Conservation (phyloP, 768 basidiomycete species). For the Jaapia argillacea region DNA sequence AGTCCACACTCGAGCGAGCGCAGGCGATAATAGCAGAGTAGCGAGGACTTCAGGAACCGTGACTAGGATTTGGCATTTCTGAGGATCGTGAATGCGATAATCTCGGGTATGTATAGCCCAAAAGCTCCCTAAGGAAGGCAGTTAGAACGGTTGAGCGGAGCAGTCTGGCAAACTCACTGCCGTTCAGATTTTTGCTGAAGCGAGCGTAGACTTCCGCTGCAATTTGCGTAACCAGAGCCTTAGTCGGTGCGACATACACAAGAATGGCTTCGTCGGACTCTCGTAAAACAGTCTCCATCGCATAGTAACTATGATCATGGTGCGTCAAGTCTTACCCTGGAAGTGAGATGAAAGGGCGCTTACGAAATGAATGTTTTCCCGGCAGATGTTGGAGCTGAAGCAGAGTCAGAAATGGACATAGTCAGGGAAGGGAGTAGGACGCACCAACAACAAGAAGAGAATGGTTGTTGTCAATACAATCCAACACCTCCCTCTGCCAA, state of each 20-base stretch:
- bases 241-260: slow-evolving; percentile 69
- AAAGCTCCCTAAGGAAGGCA: slow-evolving; percentile 34
- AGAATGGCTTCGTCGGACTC: slow-evolving; percentile 56
- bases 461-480: slow-evolving; percentile 45
- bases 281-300: slow-evolving; percentile 61
- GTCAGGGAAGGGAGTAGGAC: slow-evolving; percentile 10
- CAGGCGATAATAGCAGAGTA: slow-evolving; percentile 60
- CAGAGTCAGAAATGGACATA: neutral
- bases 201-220: slow-evolving; percentile 68
- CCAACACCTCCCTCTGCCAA: slow-evolving; percentile 61
- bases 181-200: slow-evolving; percentile 44
- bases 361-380: slow-evolving; percentile 73
- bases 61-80: slow-evolving; percentile 62
- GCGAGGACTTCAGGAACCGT: slow-evolving; percentile 66
- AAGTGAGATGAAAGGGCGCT: no score
- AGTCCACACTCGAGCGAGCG: slow-evolving; percentile 50
- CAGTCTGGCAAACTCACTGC: slow-evolving; percentile 23
- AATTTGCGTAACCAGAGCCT: slow-evolving; percentile 62
- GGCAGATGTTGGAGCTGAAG: slow-evolving; percentile 55
- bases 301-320: no score
- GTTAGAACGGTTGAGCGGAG: neutral
- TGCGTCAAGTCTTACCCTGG: no score
- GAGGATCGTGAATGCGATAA: slow-evolving; percentile 48
- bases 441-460: slow-evolving; percentile 61
- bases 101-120: slow-evolving; percentile 65